These are phyloP conservation scores for Mimosa bimucronata DNA, from an alignment of 306 rosid species.

Conservation along the genomic window DNA sequence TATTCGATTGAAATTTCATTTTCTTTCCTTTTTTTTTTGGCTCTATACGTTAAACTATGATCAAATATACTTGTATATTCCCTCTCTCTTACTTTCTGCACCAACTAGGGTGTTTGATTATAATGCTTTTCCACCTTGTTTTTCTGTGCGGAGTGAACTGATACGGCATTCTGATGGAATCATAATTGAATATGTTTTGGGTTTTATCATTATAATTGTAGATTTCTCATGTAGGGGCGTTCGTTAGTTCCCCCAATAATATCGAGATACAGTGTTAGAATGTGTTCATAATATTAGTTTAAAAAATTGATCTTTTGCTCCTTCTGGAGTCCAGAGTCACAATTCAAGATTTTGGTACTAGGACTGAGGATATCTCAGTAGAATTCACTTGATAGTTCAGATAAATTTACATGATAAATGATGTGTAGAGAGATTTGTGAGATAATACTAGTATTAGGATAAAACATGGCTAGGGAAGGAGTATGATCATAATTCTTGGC, in stretches of 20 bases:
- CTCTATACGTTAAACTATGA: background rate
- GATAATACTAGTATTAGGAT: background rate
- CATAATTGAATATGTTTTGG: background rate
- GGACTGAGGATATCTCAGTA: background rate
- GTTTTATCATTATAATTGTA: background rate
- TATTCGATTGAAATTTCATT: background rate
- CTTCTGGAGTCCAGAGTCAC: background rate
- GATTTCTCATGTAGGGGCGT: background rate
- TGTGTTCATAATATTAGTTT: background rate
- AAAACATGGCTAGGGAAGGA: background rate
- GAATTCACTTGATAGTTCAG: background rate
- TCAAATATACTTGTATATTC: background rate
- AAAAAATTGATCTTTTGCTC: background rate
- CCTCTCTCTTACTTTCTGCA: background rate
- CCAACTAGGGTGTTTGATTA: background rate
- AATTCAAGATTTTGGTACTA: background rate
- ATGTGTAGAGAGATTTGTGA: background rate
- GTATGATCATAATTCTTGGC: constrained; percentile 1
- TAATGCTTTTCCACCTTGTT: background rate
- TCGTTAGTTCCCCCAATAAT: background rate
- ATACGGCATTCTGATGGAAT: background rate
- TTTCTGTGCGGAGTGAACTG: background rate
- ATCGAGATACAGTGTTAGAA: background rate
- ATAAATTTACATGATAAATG: background rate
- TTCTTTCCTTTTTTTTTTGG: background rate